Conservation (phyloP, 1,139 yeast species). For the Geotrichum cucujoidarum region DNA sequence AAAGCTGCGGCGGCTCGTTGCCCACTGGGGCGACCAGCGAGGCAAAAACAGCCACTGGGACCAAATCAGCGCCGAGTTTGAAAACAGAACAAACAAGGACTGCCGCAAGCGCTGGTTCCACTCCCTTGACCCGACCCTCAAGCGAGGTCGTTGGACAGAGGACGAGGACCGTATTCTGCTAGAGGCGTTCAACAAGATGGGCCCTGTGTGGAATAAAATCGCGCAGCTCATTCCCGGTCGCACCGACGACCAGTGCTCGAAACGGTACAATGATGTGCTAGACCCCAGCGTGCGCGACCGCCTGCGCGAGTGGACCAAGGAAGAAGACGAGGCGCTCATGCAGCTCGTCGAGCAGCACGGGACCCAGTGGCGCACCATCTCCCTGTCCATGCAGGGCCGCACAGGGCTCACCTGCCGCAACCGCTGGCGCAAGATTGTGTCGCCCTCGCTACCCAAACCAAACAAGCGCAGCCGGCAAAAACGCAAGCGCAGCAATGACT, state of each 20-base stretch:
- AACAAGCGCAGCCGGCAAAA: slow-evolving; percentile 19
- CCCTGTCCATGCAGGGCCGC: slow-evolving; percentile 65
- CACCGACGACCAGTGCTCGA: slow-evolving; percentile 94
- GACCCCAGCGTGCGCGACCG: slow-evolving; percentile 79
- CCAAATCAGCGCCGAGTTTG: slow-evolving; percentile 57
- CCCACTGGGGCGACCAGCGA: slow-evolving; percentile 85
- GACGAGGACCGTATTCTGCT: slow-evolving; percentile 69
- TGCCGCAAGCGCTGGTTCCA: slow-evolving; percentile 88
- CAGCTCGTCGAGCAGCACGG: slow-evolving; percentile 66
- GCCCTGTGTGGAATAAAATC: slow-evolving; percentile 84
- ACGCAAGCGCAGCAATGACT: slow-evolving; percentile 23
- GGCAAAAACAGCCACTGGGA: slow-evolving; percentile 72
- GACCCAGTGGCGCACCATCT: slow-evolving; percentile 87
- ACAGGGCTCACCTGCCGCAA: slow-evolving; percentile 89
- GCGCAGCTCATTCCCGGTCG: slow-evolving; percentile 72
- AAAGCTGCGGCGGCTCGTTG: slow-evolving; percentile 61
- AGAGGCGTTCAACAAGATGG: slow-evolving; percentile 60
- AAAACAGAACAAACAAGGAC: slow-evolving; percentile 79
- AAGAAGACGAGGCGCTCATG: slow-evolving; percentile 68
- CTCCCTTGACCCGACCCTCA: slow-evolving; percentile 73
- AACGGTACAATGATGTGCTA: slow-evolving; percentile 80
- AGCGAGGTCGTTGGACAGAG: slow-evolving; percentile 85
- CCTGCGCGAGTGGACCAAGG: slow-evolving; percentile 70
- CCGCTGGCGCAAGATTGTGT: slow-evolving; percentile 83
- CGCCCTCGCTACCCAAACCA: slow-evolving; percentile 52